Conservation (phyloP, 1,284 basidiomycete genomes). For the Marasmius fiardii region DNA sequence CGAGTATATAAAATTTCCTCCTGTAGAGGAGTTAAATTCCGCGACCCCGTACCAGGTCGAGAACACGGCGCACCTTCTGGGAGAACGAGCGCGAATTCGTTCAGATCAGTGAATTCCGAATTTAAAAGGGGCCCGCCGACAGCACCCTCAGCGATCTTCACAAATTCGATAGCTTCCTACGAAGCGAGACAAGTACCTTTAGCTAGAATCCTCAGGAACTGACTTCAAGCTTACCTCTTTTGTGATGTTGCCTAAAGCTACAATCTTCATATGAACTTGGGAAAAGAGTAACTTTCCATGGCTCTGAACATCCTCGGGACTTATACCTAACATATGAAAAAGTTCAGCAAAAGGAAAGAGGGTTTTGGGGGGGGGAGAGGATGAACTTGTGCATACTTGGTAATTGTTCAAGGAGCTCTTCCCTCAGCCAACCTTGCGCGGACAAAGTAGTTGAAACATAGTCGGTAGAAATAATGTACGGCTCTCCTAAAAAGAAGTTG, state of each 20-base stretch:
- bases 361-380: background rate
- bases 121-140: conserved; percentile 56
- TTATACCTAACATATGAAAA: conserved; percentile 21
- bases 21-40: too few relatives aligned
- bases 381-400: conserved; percentile 49
- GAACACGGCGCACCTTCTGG: conserved; percentile 56
- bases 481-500: conserved; percentile 87
- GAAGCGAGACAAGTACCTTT: conserved; percentile 16
- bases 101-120: conserved; percentile 37
- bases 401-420: conserved; percentile 81
- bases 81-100: conserved; percentile 63
- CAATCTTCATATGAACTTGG: conserved; percentile 69
- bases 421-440: conserved; percentile 74
- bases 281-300: conserved; percentile 68
- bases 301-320: conserved; percentile 66
- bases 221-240: conserved; percentile 58
- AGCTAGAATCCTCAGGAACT: too few relatives aligned
- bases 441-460: conserved; percentile 72
- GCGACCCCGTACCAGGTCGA: too few relatives aligned
- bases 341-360: background rate
- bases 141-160: conserved; percentile 70
- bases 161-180: conserved; percentile 75
- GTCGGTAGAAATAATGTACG: conserved; percentile 81
- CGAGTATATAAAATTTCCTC: conserved; percentile 70
- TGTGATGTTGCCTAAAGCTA: conserved; percentile 85